Evolutionary conservation across 140 eudicot species (phyloP), one percentile per base, ranked within the genome.

Genomic region (Stevia rebaudiana): DNA sequence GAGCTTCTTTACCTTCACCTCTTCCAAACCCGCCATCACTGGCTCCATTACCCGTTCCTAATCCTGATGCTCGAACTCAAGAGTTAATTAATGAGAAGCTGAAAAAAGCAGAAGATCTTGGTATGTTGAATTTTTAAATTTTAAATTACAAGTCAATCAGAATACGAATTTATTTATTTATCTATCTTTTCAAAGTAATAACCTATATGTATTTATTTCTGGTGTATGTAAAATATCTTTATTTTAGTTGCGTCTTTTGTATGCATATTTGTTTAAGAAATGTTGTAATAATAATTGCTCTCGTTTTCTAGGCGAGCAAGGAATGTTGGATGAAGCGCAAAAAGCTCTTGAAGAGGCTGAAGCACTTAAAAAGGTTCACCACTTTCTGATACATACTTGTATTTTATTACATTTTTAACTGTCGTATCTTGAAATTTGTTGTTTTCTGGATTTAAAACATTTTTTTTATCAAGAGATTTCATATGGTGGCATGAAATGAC

Each of bases 331-430:
- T 71, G 98, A 87, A 79, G 98, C 98, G 61, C 95, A 92, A 65
- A 92, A 81, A 71, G 87, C 87, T 48, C 77, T 92, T 62, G 98
- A 92, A 77, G 98, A 92, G 77, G 98, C 98, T n/a, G 98, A 92
- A 85, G 96, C 95, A 47, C 96, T 92, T 7, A 92, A 85, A 80
- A 92, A 88, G 98, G 98, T 92, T 84, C 30, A 19, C 33, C 18
- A 9, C 25, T 64, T 61, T 30, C 42, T 31, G 44, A 21, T 40
- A 35, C 25, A 25, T 10, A 24, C 31, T 41, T 53, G 22, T 75
- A 17, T 16, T 60, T 16, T 39, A n/a, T 37, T 25, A 17, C 59
- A 12, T 16, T 19, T 25, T 42, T 43, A 33, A 22, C 41, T 6
- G 57, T 28, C 11, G 11, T 17, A 33, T 16, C 17, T 17, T 56